These are phyloP conservation scores for Anacardium occidentale DNA, from an alignment of 345 rosid genomes.

Conservation along the genomic window DNA sequence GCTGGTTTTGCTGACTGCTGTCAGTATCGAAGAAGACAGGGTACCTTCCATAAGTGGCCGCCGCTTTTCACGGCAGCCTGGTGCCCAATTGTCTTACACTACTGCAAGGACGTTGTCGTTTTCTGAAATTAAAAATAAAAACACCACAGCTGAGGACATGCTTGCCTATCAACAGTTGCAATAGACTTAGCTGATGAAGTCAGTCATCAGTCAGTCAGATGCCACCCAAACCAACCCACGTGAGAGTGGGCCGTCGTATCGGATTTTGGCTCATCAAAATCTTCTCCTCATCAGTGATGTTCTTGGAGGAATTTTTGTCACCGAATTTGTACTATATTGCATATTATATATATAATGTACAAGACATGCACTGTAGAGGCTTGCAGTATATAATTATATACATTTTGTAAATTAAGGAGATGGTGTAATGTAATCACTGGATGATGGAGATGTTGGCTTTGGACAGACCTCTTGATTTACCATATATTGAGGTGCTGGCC, in stretches of 20 bases:
- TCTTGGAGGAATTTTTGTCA: conserved; percentile 35
- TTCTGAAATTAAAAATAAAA: neutral
- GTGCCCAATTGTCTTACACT: conserved; percentile 14
- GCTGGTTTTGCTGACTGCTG: neutral
- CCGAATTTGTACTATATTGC: neutral
- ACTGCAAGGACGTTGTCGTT: neutral
- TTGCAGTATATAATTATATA: too few species aligned
- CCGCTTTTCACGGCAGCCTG: conserved; percentile 30
- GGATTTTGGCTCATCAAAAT: too few species aligned
- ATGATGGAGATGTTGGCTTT: neutral
- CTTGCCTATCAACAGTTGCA: conserved; percentile 3
- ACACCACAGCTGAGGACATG: too few species aligned
- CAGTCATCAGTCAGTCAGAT: neutral
- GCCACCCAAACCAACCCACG: conserved; percentile 26
- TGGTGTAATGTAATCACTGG: neutral
- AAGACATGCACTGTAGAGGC: neutral
- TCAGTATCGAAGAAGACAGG: conserved; percentile 21
- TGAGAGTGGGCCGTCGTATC: conserved; percentile 27
- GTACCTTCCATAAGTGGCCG: neutral
- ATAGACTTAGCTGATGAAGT: neutral
- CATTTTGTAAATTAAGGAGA: neutral
- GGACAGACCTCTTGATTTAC: too few species aligned
- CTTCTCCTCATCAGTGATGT: conserved; percentile 21
- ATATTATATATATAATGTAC: neutral
- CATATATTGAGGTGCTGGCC: neutral